These are phyloP conservation scores for Salix udensis DNA, from an alignment of 345 rosid species.

Conservation along the genomic window DNA sequence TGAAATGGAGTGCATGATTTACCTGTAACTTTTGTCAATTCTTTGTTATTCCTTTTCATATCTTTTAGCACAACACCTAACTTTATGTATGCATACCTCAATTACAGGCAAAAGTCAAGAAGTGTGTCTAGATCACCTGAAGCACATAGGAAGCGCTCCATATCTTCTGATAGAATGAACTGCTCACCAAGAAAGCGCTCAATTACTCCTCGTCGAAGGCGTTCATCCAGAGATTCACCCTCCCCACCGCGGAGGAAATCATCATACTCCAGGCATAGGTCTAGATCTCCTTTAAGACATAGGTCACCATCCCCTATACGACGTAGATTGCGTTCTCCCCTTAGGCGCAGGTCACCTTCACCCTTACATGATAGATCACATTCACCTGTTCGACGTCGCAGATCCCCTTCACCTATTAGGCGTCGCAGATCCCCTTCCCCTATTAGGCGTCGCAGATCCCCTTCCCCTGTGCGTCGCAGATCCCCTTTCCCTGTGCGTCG, in stretches of 20 bases:
- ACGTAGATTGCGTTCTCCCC: slow-evolving; percentile 38
- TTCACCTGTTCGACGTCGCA: slow-evolving; percentile 24
- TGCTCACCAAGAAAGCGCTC: slow-evolving; percentile 47
- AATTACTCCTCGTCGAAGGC: slow-evolving; percentile 37
- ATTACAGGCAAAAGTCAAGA: slow-evolving; percentile 52
- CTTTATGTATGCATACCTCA: slow-evolving; percentile 15
- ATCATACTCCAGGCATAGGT: slow-evolving; percentile 43
- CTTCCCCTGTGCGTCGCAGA: slow-evolving; percentile 27
- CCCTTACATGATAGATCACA: slow-evolving; percentile 22
- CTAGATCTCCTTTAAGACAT: slow-evolving; percentile 40
- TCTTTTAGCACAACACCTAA: slow-evolving; percentile 11
- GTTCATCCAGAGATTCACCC: slow-evolving; percentile 40
- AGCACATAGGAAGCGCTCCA: slow-evolving; percentile 26
- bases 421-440: slow-evolving; percentile 31
- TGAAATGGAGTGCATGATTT: neutral
- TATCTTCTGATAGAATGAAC: slow-evolving; percentile 31
- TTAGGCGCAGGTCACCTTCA: slow-evolving; percentile 26
- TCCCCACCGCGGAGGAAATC: slow-evolving; percentile 58
- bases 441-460: slow-evolving; percentile 19
- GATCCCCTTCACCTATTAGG: slow-evolving; percentile 34
- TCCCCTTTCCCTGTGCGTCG: slow-evolving; percentile 22
- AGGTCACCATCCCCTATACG: slow-evolving; percentile 26
- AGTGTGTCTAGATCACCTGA: slow-evolving; percentile 67
- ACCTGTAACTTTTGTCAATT: neutral
- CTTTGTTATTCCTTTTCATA: neutral